A percentile compares a stretch with the other conserved stretches of the same genome.
Conservation (phyloP, 116 monocot species). For the Zostera marina region DNA sequence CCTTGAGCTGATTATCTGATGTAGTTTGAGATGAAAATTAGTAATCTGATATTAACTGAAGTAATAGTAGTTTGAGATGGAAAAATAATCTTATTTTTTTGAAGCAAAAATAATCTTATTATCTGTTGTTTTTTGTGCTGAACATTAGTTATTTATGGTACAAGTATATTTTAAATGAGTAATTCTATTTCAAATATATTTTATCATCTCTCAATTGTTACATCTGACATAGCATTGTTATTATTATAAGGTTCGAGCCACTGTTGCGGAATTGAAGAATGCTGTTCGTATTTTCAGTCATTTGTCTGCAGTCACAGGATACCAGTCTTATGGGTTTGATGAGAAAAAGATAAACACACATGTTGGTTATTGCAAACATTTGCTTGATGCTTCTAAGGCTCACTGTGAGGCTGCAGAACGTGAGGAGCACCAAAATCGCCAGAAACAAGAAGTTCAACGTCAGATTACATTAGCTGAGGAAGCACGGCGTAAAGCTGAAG, state of each 20-base stretch:
- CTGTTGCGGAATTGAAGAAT: slow-evolving; percentile 76
- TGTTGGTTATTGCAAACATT: slow-evolving; percentile 85
- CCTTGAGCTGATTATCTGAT: too few relatives aligned
- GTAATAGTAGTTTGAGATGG: too few relatives aligned
- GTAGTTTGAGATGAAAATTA: too few relatives aligned
- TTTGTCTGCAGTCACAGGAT: slow-evolving; percentile 55
- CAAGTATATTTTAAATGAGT: background rate
- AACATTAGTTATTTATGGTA: too few relatives aligned
- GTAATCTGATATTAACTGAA: too few relatives aligned
- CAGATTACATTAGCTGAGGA: slow-evolving; percentile 82
- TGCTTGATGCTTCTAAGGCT: slow-evolving; percentile 86
- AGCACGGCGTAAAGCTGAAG: slow-evolving; percentile 85
- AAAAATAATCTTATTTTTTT: too few relatives aligned
- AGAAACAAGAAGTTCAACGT: slow-evolving; percentile 73
- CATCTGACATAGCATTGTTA: background rate
- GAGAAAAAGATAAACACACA: slow-evolving; percentile 86
- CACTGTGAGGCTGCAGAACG: slow-evolving; percentile 93
- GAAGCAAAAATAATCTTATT: too few relatives aligned
- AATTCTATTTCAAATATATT: background rate
- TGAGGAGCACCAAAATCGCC: slow-evolving; percentile 84
- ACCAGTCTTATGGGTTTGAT: slow-evolving; percentile 84
- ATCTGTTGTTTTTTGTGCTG: too few relatives aligned
- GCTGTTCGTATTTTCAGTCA: slow-evolving; percentile 82
- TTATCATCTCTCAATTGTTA: background rate
- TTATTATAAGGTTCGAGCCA: slow-evolving; percentile 50